Evolutionary conservation across 192 early-diverging fungal genomes (phyloP), one percentile per base, ranked within the genome.

Genomic region (Backusella tarrabulga): DNA sequence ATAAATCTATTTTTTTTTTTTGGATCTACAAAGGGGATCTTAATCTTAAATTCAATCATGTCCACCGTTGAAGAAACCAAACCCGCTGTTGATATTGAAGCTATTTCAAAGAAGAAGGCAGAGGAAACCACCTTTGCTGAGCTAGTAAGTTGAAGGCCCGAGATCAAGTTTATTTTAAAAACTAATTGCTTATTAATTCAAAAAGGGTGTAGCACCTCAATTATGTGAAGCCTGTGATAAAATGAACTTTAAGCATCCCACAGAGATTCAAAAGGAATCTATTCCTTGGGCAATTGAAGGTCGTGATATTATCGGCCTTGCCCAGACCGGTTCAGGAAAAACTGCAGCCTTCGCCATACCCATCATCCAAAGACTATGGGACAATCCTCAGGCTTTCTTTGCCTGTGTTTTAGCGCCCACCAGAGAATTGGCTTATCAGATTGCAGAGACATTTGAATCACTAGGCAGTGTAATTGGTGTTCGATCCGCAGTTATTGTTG

Each of bases 331-430:
- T 40, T 95, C 94, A 9, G 95, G 95, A 77, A 95, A 96, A 77
- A 96, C 95, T 0, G 95, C 91, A 4, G 95, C 95, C 0, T 96
- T 96, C 84, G 92, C 94, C 6, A 79, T 96, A 2, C 95, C 95
- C 3, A 95, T 96, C 54, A 87, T 96, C 36, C 95, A 96, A 56
- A 92, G 88, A 67, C 82, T 96, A 17, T 96, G 95, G 95, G 89
- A 95, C 32, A 90, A 91, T 60, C 97, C 97, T 11, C 92, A 94
- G 66, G 91, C 94, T 35, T 86, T 98, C 26, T 99, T 95, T 90
- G 95, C 96, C 1, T 97, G 97, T 79, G 88, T 99, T 29, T 93
- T 99, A 93, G 96, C 97, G 15, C 97, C 97, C 6, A 99, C 97
- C 0, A 92, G 97, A 78, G 97, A 99, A 82, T 89, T 99, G 75